Evolutionary conservation across 2,329 filamentous ascomycete species (phyloP).

Genomic region (Fusarium neocosmosporiellum): DNA sequence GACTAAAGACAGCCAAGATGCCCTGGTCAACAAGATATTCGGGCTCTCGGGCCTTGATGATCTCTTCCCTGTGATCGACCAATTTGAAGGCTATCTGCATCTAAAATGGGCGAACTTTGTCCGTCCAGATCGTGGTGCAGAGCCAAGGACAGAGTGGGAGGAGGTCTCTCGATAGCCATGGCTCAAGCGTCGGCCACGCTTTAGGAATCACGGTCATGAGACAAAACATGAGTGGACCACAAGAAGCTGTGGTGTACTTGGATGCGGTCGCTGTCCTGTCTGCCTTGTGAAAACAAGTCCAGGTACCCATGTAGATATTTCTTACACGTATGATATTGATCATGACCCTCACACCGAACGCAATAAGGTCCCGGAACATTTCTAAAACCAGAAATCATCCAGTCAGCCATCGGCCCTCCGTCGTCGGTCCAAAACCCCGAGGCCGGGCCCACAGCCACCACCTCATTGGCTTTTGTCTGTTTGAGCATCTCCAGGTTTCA

Average conservation of each 20-base stretch:
- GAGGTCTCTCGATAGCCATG: neutral
- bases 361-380: neutral
- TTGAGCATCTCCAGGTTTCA: too few relatives aligned
- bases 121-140: neutral
- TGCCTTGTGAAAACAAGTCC: neutral
- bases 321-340: neutral
- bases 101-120: neutral
- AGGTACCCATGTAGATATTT: neutral
- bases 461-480: neutral
- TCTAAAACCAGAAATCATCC: neutral
- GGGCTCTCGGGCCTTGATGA: too few relatives aligned
- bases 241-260: too few relatives aligned
- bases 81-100: neutral
- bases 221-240: neutral
- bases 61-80: neutral
- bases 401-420: neutral
- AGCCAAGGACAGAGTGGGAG: neutral
- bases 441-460: neutral
- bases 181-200: neutral
- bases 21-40: too few relatives aligned
- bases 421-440: neutral
- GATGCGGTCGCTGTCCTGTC: too few relatives aligned
- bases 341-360: neutral
- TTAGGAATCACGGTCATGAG: neutral
- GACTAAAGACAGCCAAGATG: too few relatives aligned